These are phyloP conservation scores for Skeletonema potamos DNA, from an alignment of 108 stramenopile species.

Conservation along the genomic window DNA sequence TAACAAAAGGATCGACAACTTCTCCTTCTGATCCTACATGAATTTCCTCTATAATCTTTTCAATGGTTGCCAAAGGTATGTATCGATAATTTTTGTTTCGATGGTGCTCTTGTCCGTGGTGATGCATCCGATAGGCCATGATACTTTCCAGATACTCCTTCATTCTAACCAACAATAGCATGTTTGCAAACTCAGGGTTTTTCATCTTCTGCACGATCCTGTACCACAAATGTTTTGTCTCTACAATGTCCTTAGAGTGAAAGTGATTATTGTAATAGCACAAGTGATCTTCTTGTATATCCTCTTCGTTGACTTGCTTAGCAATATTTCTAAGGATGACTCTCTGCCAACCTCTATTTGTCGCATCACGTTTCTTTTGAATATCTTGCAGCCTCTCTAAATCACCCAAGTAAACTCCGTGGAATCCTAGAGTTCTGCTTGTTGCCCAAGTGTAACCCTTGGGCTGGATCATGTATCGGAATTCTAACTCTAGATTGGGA, in stretches of 20 bases:
- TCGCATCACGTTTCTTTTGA: conserved; percentile 78
- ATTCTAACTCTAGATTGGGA: conserved; percentile 74
- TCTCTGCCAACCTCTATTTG: conserved; percentile 83
- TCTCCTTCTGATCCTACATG: conserved; percentile 76
- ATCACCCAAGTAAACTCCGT: conserved; percentile 86
- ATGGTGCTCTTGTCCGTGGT: conserved; percentile 1
- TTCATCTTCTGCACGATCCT: conserved; percentile 66
- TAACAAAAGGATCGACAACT: conserved; percentile 81
- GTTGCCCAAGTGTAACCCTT: conserved; percentile 89
- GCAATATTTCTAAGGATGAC: conserved; percentile 81
- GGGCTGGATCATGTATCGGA: conserved; percentile 79
- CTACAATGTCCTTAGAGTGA: conserved; percentile 49
- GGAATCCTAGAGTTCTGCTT: conserved; percentile 67
- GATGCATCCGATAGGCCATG: conserved; percentile 54
- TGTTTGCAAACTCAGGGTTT: conserved; percentile 73
- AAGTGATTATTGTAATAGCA: conserved; percentile 19
- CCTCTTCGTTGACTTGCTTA: conserved; percentile 49
- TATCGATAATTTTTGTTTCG: conserved; percentile 26
- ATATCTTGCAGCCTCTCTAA: conserved; percentile 82
- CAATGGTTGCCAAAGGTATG: conserved; percentile 58
- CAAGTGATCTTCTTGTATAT: conserved; percentile 26
- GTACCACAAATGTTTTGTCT: conserved; percentile 80
- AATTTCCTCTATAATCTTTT: conserved; percentile 72
- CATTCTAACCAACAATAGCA: conserved; percentile 75
- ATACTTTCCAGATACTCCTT: conserved; percentile 67